phyloP scores from a whole-genome alignment of 2,329 filamentous ascomycete species.

The Eurotiales sp. region DNA sequence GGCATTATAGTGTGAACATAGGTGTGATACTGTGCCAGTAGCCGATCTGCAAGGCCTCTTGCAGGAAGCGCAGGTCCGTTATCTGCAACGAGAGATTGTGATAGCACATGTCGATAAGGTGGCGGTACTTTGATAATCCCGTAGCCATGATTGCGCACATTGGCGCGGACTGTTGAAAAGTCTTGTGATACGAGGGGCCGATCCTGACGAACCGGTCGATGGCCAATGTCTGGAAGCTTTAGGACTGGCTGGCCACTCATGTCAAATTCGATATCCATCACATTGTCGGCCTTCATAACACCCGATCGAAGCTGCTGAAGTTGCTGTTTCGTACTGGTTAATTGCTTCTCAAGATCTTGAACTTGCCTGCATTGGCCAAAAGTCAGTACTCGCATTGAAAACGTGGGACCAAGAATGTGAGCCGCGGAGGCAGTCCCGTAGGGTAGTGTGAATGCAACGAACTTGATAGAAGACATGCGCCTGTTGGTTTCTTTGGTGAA shows the following conservation, averaged over 20 bases:
- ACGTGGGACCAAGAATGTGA: not conserved
- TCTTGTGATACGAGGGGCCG: slow-evolving; percentile 62
- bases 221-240: slow-evolving; percentile 62
- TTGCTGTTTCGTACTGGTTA: slow-evolving; percentile 74
- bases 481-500: slow-evolving; percentile 99
- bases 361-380: slow-evolving; percentile 59
- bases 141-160: slow-evolving; percentile 68
- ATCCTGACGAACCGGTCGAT: slow-evolving; percentile 61
- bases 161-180: slow-evolving; percentile 66
- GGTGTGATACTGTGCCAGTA: slow-evolving; percentile 71
- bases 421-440: too few relatives aligned
- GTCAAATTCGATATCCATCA: slow-evolving; percentile 42
- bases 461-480: slow-evolving; percentile 98
- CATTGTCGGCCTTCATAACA: slow-evolving; percentile 49
- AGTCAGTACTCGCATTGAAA: slow-evolving; percentile 3
- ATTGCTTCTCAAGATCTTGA: slow-evolving; percentile 91
- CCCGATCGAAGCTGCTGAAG: slow-evolving; percentile 69
- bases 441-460: too few relatives aligned
- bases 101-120: slow-evolving; percentile 57
- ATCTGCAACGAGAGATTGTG: slow-evolving; percentile 47
- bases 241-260: slow-evolving; percentile 43
- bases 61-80: slow-evolving; percentile 65
- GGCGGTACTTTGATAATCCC: slow-evolving; percentile 78
- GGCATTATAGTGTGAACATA: slow-evolving; percentile 78
- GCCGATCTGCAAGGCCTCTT: slow-evolving; percentile 64